These are phyloP conservation scores for Tritrichomonas foetus DNA, from an alignment of 208 protist genomes.

Conservation along the genomic window DNA sequence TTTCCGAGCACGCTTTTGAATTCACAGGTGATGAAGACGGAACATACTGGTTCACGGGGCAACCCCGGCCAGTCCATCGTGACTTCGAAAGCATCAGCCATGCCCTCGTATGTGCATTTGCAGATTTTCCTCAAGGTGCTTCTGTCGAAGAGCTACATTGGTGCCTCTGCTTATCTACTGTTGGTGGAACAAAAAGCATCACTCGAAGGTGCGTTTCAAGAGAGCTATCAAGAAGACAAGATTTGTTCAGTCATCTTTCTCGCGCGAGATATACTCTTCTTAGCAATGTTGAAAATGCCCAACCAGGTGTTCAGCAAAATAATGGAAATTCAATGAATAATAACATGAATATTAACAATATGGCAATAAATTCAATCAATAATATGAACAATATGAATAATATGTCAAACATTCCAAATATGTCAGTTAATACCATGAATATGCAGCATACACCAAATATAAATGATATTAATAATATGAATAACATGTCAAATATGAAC, in stretches of 20 bases:
- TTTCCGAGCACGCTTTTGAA: background rate
- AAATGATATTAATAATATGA: too few relatives aligned
- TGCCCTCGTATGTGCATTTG: background rate
- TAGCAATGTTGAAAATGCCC: too few relatives aligned
- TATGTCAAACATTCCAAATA: too few relatives aligned
- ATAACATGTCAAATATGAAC: too few relatives aligned
- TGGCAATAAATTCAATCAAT: too few relatives aligned
- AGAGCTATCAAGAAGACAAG: background rate
- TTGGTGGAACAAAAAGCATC: background rate
- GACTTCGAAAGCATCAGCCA: constrained; percentile 15
- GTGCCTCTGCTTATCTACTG: background rate
- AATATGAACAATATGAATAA: too few relatives aligned
- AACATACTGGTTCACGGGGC: background rate
- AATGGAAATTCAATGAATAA: too few relatives aligned
- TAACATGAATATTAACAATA: too few relatives aligned
- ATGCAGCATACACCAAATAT: too few relatives aligned
- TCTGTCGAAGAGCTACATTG: constrained; percentile 25
- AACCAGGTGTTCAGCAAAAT: too few relatives aligned
- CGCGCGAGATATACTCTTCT: background rate
- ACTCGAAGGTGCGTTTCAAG: background rate
- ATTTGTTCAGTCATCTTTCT: background rate
- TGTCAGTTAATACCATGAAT: too few relatives aligned
- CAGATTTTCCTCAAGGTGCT: background rate
- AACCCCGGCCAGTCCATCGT: background rate
- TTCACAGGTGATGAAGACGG: background rate